These are phyloP conservation scores for Sugiyamaella marilandica DNA, from an alignment of 805 yeast species.

Conservation along the genomic window DNA sequence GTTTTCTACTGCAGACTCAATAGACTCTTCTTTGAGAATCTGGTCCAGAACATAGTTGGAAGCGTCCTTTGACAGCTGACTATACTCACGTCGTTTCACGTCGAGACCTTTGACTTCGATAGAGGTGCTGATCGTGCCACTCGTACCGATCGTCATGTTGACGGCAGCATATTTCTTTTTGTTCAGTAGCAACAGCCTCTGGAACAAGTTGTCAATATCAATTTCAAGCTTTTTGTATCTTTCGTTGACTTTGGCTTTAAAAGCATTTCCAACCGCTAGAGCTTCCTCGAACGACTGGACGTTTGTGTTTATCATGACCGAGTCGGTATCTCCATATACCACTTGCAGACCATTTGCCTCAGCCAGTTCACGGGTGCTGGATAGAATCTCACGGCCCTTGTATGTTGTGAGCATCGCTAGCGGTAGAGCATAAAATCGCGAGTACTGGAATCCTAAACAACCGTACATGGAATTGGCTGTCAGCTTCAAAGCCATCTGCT, in stretches of 20 bases:
- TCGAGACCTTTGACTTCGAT: conserved; percentile 95
- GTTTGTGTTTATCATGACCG: conserved; percentile 96
- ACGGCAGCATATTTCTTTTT: conserved; percentile 97
- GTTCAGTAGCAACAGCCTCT: conserved; percentile 78
- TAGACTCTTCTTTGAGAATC: conserved; percentile 67
- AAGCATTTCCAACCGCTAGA: conserved; percentile 72
- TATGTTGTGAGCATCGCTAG: conserved; percentile 92
- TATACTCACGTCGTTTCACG: conserved; percentile 93
- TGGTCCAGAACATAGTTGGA: conserved; percentile 71
- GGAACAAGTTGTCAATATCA: conserved; percentile 91
- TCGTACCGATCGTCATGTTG: conserved; percentile 48
- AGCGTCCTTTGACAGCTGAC: conserved; percentile 86
- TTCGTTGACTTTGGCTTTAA: conserved; percentile 81
- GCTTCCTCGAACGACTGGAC: conserved; percentile 67
- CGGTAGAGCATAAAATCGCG: conserved; percentile 93
- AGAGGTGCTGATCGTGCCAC: conserved; percentile 52
- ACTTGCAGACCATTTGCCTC: conserved; percentile 79
- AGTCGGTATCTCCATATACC: conserved; percentile 97
- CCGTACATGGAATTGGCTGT: conserved; percentile 99
- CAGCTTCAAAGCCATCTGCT: conserved; percentile 90
- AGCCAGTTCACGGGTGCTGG: conserved; percentile 89
- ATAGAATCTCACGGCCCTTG: conserved; percentile 91
- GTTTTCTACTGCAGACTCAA: conserved; percentile 60
- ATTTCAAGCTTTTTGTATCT: conserved; percentile 83
- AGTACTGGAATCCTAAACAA: conserved; percentile 86